phyloP scores from a whole-genome alignment of 1,284 basidiomycete species.

The Ustilago nuda region DNA sequence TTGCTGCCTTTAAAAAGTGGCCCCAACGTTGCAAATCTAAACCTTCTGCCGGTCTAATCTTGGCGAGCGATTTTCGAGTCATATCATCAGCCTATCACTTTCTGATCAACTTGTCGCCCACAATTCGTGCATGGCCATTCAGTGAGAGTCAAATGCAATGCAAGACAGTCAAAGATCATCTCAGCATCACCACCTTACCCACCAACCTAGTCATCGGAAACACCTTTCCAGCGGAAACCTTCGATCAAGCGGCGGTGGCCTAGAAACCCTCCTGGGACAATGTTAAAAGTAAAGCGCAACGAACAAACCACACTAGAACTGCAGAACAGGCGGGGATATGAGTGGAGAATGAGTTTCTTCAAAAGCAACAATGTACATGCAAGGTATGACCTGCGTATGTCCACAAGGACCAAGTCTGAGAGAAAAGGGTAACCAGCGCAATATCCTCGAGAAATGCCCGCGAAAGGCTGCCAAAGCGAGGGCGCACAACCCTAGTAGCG shows the following conservation, averaged over 20 bases:
- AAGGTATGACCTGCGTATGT: constrained; percentile 4
- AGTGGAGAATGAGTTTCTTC: constrained; percentile 17
- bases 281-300: too few species aligned
- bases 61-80: constrained; percentile 12
- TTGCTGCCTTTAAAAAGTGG: constrained; percentile 6
- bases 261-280: too few species aligned
- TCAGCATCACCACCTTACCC: neutral
- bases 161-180: neutral
- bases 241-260: neutral
- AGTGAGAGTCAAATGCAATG: constrained; percentile 5
- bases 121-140: neutral
- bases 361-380: constrained; percentile 20
- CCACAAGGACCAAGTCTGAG: constrained; percentile 1
- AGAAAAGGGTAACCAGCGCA: constrained; percentile 13
- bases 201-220: neutral
- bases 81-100: neutral
- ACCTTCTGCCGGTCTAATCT: neutral
- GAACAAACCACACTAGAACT: neutral
- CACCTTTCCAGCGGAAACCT: neutral
- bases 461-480: neutral
- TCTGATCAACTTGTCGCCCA: too few species aligned
- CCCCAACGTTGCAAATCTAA: constrained; percentile 9
- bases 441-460: constrained; percentile 3
- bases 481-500: constrained; percentile 8
- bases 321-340: neutral